Base-by-base conservation (phyloP, 2,329 filamentous ascomycete genomes). In the Fusarium brevicatenulatum region DNA sequence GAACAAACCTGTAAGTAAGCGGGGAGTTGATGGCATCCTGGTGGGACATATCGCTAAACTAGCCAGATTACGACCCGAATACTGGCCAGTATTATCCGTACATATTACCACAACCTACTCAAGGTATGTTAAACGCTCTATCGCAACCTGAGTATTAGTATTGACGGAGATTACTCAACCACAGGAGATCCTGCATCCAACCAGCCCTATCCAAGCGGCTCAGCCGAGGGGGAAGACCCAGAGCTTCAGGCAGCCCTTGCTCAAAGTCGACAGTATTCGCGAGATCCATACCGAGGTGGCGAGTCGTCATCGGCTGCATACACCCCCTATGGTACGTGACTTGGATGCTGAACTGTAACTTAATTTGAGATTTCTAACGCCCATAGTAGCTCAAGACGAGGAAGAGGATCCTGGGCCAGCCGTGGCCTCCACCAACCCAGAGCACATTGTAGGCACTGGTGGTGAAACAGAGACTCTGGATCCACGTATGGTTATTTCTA, bases 401-500 rank as follows among this genome's bases (percentile, higher is more conserved):
- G 76, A 79, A 7, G 79, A 80, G 16, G 76, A 80, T 23, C 75
- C 79, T 34, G 73, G 73, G 7, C 71, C 73, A 25, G 57, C 71
- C 32, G 78, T 73, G 12, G 73, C 77, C 54, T 61, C 21, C 16
- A 44, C 34, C 49, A 46, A 60, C 63, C 53, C 40, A 54, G 60
- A 68, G n/a, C 66, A 74, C 40, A 76, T 75, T 23, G 23, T 66
- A 36, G 70, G 66, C 32, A 76, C 76, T 23, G 50, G 37, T 21
- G 74, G 73, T 23, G 66, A 71, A 25, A 32, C 61, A 21, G 78
- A 80, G 32, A 72, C 76, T 5, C 66, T 84, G 16, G 82, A 85
- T 68, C 80, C 81, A 36, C 80, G 84, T 85, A 75, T 71, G 82
- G 11, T 23, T 23, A 15, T 21, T 5, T 5, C 34, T 23, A 6